Evolutionary conservation across 805 yeast species (phyloP).

Genomic region (Metschnikowia orientalis): DNA sequence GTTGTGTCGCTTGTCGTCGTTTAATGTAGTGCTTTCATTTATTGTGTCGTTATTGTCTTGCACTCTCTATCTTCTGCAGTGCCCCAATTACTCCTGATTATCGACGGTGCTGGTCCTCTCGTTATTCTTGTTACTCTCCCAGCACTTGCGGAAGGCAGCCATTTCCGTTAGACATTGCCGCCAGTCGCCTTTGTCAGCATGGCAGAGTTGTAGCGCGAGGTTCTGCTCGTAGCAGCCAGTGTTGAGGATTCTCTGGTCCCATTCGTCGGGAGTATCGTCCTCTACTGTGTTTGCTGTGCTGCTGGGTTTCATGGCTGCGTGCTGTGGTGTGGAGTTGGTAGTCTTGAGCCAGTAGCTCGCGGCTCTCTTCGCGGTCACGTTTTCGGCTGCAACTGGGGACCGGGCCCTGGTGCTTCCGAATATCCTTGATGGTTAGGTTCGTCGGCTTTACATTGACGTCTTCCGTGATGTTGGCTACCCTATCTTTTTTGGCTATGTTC

Average conservation of each 20-base stretch:
- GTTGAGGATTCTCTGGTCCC: slow-evolving; percentile 67
- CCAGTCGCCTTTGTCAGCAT: slow-evolving; percentile 83
- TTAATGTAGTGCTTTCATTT: not conserved
- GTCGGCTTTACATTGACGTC: too few relatives aligned
- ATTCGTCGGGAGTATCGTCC: slow-evolving; percentile 67
- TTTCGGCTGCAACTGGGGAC: too few relatives aligned
- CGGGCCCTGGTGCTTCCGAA: too few relatives aligned
- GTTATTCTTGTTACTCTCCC: slow-evolving; percentile 55
- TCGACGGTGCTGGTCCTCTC: slow-evolving; percentile 43
- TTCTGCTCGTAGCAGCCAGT: slow-evolving; percentile 81
- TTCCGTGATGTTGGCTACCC: too few relatives aligned
- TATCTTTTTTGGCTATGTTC: too few relatives aligned
- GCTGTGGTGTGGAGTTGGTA: not conserved
- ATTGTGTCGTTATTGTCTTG: not conserved
- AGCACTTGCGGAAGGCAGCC: slow-evolving; percentile 58
- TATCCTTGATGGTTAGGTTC: too few relatives aligned
- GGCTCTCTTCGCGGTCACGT: slow-evolving; percentile 1
- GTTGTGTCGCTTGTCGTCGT: not conserved
- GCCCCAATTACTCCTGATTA: slow-evolving; percentile 14
- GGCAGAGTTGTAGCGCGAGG: slow-evolving; percentile 65
- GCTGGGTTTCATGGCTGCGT: not conserved
- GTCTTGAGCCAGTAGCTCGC: too few relatives aligned
- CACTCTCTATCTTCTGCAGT: not conserved
- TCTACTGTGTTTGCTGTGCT: slow-evolving; percentile 1
- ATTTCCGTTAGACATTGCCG: slow-evolving; percentile 54